Evolutionary conservation across 345 rosid genomes (phyloP), one percentile per base, ranked within the genome.

Genomic region (Stellera chamaejasme): DNA sequence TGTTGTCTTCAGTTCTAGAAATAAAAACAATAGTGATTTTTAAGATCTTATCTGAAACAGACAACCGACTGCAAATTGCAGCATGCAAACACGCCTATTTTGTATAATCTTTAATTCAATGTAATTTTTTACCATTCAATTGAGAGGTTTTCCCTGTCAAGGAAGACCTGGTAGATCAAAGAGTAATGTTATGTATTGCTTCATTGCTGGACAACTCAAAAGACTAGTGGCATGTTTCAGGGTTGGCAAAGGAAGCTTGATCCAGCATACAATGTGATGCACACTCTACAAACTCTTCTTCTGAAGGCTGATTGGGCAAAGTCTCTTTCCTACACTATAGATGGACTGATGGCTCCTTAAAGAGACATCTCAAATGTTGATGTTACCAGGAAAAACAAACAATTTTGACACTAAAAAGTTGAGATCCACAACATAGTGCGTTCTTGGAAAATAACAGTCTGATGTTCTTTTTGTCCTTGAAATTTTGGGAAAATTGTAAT

Each of bases 211-310:
- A 19, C 23, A 19, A 19, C 23, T 19, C 23, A 19, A 19, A 32
- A 32, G 39, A 32, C 39, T 32, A 4, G 39, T 32, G 39, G 4
- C 39, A 32, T 32, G 39, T 23, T 60, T 39, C 52, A 93, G 97
- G 99, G 97, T 27, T 94, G 99, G 99, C 97, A 94, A 65, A 67
- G 90, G 66, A 94, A 94, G 73, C 95, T 94, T 1, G 96, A 90
- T 77, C 99, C 96, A 5, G 75, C 69, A 51, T 94, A 87, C 61
- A 79, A 94, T 55, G 87, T 94, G 55, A 90, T 94, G 97, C 73
- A 70, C 6, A 89, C 95, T 2, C 72, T 94, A 52, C 96, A 87
- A 67, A 72, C 80, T 6, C 71, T 94, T 69, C 73, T 94, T 46
- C 85, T 87, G 12, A 82, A 76, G 74, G 85, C 82, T 5, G 99